Evolutionary conservation across 164 flowering plant species (phyloP), one percentile per base, ranked within the genome.

Genomic region (Cinnamomum micranthum): DNA sequence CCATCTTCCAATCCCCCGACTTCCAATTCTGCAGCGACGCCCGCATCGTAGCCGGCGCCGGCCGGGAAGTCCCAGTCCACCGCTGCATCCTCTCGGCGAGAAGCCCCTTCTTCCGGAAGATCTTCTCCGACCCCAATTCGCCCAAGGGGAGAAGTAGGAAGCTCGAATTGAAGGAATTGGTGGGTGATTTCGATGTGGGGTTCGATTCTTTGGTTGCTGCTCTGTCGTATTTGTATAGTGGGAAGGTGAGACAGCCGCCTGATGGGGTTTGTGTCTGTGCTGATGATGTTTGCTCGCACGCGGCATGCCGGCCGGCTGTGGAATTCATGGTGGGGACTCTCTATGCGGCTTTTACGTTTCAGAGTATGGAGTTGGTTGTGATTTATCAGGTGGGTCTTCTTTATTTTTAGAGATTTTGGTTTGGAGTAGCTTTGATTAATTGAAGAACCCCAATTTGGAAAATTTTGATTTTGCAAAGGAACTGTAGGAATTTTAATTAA

Each of bases 281-380:
- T 6, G 97, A 93, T 69, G 91, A 89, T 0, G 85, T 80, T 20
- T 93, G 97, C 74, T 70, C 47, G 17, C 95, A 92, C 71, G 80
- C 76, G 28, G 92, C 87, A 23, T 91, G 97, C 69, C 72, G 88
- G 68, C 95, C 97, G 0, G 87, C 82, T 2, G 80, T 92, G 22
- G 88, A 87, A 68, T 89, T 86, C 75, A 64, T 87, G 86, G 85
- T 82, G 72, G 86, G 91, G 81, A 88, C 88, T 50, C 83, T 93
- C 68, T 90, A 89, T 76, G 88, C 85, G 1, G 84, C 93, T 15
- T 87, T 80, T 73, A 66, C 72, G 0, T 93, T 91, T 76, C 86
- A 88, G 81, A 78, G 91, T 51, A 70, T 85, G 13, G 96, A 91
- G 75, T 74, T 91, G 80, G 82, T 91, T 17, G 78, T 81, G 66